Evolutionary conservation across 139 green algal species (phyloP).

Genomic region (Spirogloea muscicola): DNA sequence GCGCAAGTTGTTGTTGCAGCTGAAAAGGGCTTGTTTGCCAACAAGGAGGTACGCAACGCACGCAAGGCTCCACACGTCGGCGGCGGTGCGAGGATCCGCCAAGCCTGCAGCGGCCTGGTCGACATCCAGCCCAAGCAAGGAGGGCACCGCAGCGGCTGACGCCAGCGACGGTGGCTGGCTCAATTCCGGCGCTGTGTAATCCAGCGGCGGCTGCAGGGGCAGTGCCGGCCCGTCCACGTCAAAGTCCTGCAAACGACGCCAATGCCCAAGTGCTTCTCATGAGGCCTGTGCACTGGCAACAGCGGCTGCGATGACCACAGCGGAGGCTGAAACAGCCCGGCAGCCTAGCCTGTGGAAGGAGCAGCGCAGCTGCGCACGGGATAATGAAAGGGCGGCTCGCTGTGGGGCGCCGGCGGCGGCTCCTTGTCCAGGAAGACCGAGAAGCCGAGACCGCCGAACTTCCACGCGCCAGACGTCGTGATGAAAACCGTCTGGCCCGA

Average conservation of each 20-base stretch:
- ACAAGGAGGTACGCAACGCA: slow-evolving; percentile 60
- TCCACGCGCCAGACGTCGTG: slow-evolving; percentile 66
- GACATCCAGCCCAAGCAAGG: no score
- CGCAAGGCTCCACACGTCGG: slow-evolving; percentile 75
- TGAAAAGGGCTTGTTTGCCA: slow-evolving; percentile 2
- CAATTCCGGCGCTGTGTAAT: slow-evolving; percentile 73
- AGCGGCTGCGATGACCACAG: no score
- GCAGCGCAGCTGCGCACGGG: slow-evolving; percentile 14
- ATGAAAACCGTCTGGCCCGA: slow-evolving; percentile 55
- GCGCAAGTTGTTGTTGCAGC: slow-evolving; percentile 35
- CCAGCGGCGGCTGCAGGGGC: slow-evolving; percentile 61
- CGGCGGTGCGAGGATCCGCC: slow-evolving; percentile 34
- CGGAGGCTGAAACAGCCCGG: no score
- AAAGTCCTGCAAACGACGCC: no score
- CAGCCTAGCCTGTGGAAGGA: no score
- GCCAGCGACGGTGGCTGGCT: slow-evolving; percentile 14
- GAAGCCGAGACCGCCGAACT: slow-evolving; percentile 67
- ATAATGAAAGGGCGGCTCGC: slow-evolving; percentile 35
- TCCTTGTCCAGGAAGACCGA: slow-evolving; percentile 22
- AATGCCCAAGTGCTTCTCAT: no score
- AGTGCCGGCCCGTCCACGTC: slow-evolving; percentile 31
- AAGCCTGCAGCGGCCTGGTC: no score
- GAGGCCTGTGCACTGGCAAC: no score
- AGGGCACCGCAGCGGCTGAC: background rate
- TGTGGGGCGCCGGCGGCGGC: no score